phyloP scores from a whole-genome alignment of 805 yeast genomes.

The Cyberlindnera xylosilytica region DNA sequence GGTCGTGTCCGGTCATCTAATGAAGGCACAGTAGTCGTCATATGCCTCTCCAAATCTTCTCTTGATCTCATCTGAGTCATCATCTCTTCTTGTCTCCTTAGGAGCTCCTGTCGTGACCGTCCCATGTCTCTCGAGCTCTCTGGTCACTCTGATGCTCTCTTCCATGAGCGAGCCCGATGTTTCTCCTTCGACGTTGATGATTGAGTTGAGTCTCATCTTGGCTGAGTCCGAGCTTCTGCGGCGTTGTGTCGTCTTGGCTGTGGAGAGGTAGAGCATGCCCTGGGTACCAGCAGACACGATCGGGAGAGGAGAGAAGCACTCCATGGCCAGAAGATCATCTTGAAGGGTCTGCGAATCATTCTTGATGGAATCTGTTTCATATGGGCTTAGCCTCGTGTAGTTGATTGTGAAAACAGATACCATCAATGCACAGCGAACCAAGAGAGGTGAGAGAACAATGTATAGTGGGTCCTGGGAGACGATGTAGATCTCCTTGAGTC shows the following conservation, averaged over 20 bases:
- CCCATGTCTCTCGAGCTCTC: constrained; percentile 1
- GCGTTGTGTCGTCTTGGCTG: background rate
- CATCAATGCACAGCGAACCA: constrained; percentile 8
- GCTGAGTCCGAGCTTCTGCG: constrained; percentile 5
- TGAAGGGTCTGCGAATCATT: background rate
- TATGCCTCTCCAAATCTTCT: background rate
- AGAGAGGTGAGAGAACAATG: constrained; percentile 8
- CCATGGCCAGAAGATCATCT: constrained; percentile 9
- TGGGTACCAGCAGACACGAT: constrained; percentile 2
- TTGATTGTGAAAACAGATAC: constrained; percentile 5
- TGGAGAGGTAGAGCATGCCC: constrained; percentile 1
- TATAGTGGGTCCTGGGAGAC: constrained; percentile 17
- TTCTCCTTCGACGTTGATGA: constrained; percentile 6
- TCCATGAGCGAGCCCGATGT: background rate
- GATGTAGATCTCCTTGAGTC: constrained; percentile 11
- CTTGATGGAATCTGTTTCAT: constrained; percentile 1
- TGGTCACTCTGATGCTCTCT: constrained; percentile 6
- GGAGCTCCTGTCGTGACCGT: too few species aligned
- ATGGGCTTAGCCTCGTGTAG: constrained; percentile 1
- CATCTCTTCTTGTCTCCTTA: too few species aligned
- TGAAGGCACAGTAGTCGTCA: too few species aligned
- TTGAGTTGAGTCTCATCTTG: constrained; percentile 11
- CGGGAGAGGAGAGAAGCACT: constrained; percentile 10
- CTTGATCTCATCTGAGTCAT: background rate
- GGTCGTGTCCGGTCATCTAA: too few species aligned